These are phyloP conservation scores for Lactifluus subvellereus DNA, from an alignment of 768 basidiomycete genomes.

Conservation along the genomic window DNA sequence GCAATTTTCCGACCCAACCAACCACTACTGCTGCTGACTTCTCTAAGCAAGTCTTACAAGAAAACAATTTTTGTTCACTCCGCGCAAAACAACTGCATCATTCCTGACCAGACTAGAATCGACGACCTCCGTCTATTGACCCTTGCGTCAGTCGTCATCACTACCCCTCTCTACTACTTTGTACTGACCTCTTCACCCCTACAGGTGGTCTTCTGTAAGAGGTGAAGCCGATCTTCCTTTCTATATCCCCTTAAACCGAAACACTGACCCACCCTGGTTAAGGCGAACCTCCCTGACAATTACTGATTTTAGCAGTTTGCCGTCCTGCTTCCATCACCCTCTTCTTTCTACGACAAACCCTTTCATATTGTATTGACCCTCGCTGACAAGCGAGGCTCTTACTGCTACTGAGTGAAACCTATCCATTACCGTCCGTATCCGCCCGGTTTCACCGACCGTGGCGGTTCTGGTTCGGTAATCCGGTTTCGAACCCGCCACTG, in stretches of 20 bases:
- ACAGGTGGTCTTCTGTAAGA: conserved; percentile 75
- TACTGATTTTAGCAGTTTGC: conserved; percentile 18
- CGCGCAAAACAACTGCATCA: conserved; percentile 37
- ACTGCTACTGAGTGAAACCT: conserved; percentile 48
- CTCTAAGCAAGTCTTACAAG: too few relatives aligned
- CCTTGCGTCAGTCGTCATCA: conserved; percentile 47
- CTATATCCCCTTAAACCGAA: conserved; percentile 5
- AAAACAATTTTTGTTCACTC: too few relatives aligned
- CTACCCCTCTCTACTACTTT: neutral
- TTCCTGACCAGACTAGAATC: conserved; percentile 74
- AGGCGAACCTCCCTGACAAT: conserved; percentile 81
- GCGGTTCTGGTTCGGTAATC: conserved; percentile 73
- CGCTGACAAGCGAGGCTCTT: conserved; percentile 67
- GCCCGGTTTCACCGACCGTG: conserved; percentile 57
- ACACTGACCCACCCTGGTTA: conserved; percentile 4
- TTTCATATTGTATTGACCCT: conserved; percentile 35
- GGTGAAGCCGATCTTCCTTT: conserved; percentile 36
- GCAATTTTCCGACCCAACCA: conserved; percentile 11
- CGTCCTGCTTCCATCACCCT: conserved; percentile 9
- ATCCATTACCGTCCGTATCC: conserved; percentile 49
- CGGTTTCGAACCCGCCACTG: conserved; percentile 34
- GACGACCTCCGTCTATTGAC: conserved; percentile 77
- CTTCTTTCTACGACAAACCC: conserved; percentile 33
- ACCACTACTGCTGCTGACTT: too few relatives aligned
- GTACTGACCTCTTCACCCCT: conserved; percentile 1